These are phyloP conservation scores for Microthyrium microscopicum DNA, from an alignment of 2,329 filamentous ascomycete genomes.

Conservation along the genomic window DNA sequence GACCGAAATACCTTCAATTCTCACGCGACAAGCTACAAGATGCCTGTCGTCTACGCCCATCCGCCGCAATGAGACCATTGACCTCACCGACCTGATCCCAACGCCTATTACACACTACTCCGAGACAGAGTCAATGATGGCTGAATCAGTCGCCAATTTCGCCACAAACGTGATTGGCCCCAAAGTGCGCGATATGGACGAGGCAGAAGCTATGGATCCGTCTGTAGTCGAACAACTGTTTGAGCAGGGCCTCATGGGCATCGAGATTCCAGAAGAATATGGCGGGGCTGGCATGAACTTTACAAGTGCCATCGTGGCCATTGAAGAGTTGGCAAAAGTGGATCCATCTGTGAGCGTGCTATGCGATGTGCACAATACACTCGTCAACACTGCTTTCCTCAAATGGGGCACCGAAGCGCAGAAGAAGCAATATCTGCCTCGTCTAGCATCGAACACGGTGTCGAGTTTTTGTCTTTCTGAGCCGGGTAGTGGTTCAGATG, in stretches of 20 bases:
- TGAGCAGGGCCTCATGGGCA: conserved; percentile 91
- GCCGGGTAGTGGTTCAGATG: conserved; percentile 83
- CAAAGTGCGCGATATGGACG: conserved; percentile 92
- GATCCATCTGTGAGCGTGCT: conserved; percentile 91
- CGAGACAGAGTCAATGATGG: conserved; percentile 78
- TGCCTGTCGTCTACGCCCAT: conserved; percentile 26
- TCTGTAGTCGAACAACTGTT: conserved; percentile 80
- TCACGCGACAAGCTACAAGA: too few species aligned
- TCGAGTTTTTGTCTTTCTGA: conserved; percentile 75
- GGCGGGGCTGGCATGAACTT: conserved; percentile 98
- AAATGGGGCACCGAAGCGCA: conserved; percentile 64
- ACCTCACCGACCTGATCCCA: conserved; percentile 65
- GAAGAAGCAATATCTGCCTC: conserved; percentile 80
- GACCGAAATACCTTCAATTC: too few species aligned
- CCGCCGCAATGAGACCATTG: conserved; percentile 20
- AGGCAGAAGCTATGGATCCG: conserved; percentile 86
- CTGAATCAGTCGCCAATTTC: conserved; percentile 79
- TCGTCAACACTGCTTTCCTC: conserved; percentile 85
- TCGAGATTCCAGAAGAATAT: conserved; percentile 95
- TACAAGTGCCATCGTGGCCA: conserved; percentile 85
- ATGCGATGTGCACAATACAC: conserved; percentile 94
- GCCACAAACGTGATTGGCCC: conserved; percentile 77
- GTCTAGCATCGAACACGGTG: conserved; percentile 75
- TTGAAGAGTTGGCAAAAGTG: conserved; percentile 86
- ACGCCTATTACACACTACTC: conserved; percentile 88